These are phyloP conservation scores for Leccinum rimulosum DNA, from an alignment of 768 basidiomycete species.

Conservation along the genomic window DNA sequence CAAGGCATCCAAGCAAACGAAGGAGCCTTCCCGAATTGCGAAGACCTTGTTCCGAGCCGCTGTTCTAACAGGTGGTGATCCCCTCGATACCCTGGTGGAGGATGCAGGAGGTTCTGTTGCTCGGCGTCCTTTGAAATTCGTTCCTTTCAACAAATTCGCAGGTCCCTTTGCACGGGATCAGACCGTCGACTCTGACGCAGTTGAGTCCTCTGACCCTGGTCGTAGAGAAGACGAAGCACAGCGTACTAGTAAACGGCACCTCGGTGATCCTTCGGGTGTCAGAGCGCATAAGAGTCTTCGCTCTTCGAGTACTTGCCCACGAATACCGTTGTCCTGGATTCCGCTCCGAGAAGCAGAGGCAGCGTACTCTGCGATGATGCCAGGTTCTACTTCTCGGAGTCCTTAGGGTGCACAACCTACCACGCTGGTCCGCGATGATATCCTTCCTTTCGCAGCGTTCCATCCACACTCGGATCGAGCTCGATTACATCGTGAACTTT, in stretches of 20 bases:
- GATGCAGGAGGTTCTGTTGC: conserved; percentile 8
- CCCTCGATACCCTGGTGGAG: conserved; percentile 16
- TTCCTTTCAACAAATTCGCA: conserved; percentile 24
- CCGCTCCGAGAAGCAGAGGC: conserved; percentile 28
- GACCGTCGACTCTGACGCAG: not conserved
- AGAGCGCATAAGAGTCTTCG: conserved; percentile 1
- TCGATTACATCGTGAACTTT: too few species aligned
- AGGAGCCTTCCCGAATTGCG: conserved; percentile 5
- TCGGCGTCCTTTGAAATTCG: conserved; percentile 29
- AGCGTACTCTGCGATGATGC: conserved; percentile 20
- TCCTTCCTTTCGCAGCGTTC: too few species aligned
- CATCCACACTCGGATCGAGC: too few species aligned
- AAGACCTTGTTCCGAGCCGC: conserved; percentile 25
- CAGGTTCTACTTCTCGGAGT: too few species aligned
- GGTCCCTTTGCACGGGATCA: not conserved
- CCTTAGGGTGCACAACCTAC: too few species aligned
- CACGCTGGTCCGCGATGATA: too few species aligned
- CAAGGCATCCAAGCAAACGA: not conserved
- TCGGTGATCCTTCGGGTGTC: not conserved
- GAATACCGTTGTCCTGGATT: conserved; percentile 23
- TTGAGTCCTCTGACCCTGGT: not conserved
- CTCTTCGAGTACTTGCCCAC: not conserved
- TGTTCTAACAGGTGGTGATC: conserved; percentile 27
- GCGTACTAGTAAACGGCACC: not conserved
- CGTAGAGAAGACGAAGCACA: not conserved